Base-by-base conservation (phyloP, 169 alveolate species). In the Plasmodium coatneyi region DNA sequence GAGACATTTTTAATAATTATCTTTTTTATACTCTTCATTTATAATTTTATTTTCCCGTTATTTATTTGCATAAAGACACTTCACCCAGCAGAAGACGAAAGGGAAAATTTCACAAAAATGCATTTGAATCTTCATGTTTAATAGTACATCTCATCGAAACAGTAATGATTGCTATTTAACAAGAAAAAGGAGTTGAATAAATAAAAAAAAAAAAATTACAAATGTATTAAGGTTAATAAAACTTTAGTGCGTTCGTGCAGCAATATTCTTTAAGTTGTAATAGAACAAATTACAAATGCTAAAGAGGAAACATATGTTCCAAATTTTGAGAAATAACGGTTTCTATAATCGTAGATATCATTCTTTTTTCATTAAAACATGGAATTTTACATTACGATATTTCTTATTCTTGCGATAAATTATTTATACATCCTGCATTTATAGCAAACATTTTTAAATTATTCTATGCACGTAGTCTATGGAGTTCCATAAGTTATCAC, bases 231-330 rank as follows among this genome's bases (percentile, higher is more conserved):
- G 74, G 74, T 19, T 60, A 60, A 60, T 60, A 60, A 60, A 9
- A 19, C 34, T 25, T 22, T 60, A 60, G 32, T n/a, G 32, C 34
- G 34, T 6, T 25, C n/a, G n/a, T 60, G 74, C 10, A 4, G 74
- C 74, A 60, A 60, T 60, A 60, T 6, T 3, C 74, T 60, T 60
- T 60, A 60, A 60, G 32, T n/a, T 60, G 34, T 19, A 60, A 60
- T 60, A 60, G 14, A n/a, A 14, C 34, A 60, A 60, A 60, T 60
- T 60, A 25, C 74, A 16, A 19, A 60, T 19, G n/a, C 74, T 60
- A 60, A 60, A 60, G 32, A 60, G 74, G 74, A 60, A 60, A 60
- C 14, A 60, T 60, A 60, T 60, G 74, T 60, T n/a, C 74, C 74
- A n/a, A 60, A 60, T 60, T 60, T 22, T 60, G 32, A 60, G 14